Percentiles rank a stretch among this genome's conserved stretches.
Conservation (phyloP, 257 asterid species). For the Plectranthus barbatus region DNA sequence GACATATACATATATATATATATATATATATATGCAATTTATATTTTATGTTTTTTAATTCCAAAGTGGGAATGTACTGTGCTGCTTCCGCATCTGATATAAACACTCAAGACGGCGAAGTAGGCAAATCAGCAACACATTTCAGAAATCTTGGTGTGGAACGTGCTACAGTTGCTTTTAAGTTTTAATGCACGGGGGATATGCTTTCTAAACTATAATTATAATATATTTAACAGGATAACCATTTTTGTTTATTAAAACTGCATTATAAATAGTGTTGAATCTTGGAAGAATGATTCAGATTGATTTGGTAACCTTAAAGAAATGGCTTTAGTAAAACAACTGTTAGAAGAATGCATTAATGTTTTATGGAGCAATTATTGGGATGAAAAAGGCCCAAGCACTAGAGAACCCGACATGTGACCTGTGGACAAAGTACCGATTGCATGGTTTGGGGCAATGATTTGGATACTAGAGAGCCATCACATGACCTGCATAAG, state of each 20-base stretch:
- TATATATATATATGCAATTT: too few relatives aligned
- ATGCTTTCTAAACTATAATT: background rate
- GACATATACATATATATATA: too few relatives aligned
- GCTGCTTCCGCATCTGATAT: background rate
- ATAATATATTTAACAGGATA: background rate
- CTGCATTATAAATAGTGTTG: background rate
- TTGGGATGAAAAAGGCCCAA: background rate
- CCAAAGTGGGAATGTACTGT: background rate
- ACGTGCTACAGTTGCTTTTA: too few relatives aligned
- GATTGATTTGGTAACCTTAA: background rate
- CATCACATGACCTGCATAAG: too few relatives aligned
- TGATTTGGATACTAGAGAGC: too few relatives aligned
- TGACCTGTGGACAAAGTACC: too few relatives aligned
- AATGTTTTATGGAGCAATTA: background rate
- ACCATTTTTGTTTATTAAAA: background rate
- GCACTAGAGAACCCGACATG: background rate
- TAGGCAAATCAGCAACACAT: background rate
- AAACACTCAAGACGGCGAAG: background rate
- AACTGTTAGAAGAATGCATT: background rate
- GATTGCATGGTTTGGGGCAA: too few relatives aligned
- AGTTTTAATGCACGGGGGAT: background rate
- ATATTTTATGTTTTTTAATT: background rate
- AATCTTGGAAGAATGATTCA: background rate
- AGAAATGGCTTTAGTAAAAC: background rate
- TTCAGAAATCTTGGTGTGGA: background rate